Conservation (phyloP, 768 basidiomycete species). For the Termitomyces titanicus region DNA sequence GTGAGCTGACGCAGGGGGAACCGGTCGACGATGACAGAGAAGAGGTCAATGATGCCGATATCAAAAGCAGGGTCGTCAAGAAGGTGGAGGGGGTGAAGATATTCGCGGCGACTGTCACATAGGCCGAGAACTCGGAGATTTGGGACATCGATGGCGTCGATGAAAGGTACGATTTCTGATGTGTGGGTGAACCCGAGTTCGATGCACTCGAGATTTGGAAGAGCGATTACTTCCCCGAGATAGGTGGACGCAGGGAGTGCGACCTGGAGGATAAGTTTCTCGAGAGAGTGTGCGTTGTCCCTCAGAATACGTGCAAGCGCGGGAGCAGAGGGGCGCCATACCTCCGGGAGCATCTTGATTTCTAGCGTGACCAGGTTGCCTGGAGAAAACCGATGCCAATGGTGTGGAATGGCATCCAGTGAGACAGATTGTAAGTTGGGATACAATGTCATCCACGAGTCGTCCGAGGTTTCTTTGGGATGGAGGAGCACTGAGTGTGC, state of each 20-base stretch:
- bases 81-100: background rate
- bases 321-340: background rate
- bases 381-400: constrained; percentile 7
- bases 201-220: background rate
- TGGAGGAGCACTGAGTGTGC: background rate
- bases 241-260: background rate
- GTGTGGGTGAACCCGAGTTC: background rate
- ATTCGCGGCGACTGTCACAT: background rate
- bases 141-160: background rate
- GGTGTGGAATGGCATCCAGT: background rate
- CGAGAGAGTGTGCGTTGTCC: constrained; percentile 6
- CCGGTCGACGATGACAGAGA: background rate
- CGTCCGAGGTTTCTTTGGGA: background rate
- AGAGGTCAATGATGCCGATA: background rate
- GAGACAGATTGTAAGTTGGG: background rate
- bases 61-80: background rate
- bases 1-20: background rate
- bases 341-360: background rate
- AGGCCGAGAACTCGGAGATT: background rate
- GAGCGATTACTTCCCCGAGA: background rate
- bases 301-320: background rate
- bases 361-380: constrained; percentile 1
- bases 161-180: background rate
- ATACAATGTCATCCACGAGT: background rate
- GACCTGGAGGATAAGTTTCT: background rate